Conservation (phyloP, 1,139 yeast genomes). For the Geotrichum restrictum region DNA sequence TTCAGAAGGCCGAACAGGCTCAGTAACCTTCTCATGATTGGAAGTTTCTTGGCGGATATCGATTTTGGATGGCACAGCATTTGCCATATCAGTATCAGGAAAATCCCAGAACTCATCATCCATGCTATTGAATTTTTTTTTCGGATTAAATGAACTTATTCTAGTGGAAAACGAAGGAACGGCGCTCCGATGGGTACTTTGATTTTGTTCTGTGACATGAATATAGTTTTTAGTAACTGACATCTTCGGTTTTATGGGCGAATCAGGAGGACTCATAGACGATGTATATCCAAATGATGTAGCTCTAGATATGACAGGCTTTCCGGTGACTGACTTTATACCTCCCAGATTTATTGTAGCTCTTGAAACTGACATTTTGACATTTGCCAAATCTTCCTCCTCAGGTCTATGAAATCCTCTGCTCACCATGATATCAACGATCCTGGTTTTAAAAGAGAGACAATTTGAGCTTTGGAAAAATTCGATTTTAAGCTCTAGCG, state of each 20-base stretch:
- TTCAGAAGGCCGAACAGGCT: background rate
- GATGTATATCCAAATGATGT: background rate
- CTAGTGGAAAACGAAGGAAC: constrained; percentile 12
- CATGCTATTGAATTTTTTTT: constrained; percentile 5
- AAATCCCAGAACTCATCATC: constrained; percentile 22
- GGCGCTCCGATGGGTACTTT: background rate
- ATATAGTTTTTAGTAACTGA: constrained; percentile 10
- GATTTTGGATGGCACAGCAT: background rate
- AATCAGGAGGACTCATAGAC: constrained; percentile 1
- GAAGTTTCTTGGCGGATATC: background rate
- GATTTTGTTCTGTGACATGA: constrained; percentile 1
- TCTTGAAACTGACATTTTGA: constrained; percentile 18
- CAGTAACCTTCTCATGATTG: no score
- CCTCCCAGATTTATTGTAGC: constrained; percentile 8
- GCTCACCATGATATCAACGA: constrained; percentile 5
- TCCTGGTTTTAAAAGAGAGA: background rate
- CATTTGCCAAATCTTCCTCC: background rate
- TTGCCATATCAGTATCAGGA: constrained; percentile 2
- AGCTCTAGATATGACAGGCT: background rate
- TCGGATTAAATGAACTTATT: background rate
- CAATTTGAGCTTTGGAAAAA: constrained; percentile 8
- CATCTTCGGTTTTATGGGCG: constrained; percentile 5
- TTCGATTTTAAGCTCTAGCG: constrained; percentile 6
- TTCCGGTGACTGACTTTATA: background rate
- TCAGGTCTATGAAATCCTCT: constrained; percentile 17